Conservation (phyloP, 345 rosid genomes). For the Schrenkiella parvula region DNA sequence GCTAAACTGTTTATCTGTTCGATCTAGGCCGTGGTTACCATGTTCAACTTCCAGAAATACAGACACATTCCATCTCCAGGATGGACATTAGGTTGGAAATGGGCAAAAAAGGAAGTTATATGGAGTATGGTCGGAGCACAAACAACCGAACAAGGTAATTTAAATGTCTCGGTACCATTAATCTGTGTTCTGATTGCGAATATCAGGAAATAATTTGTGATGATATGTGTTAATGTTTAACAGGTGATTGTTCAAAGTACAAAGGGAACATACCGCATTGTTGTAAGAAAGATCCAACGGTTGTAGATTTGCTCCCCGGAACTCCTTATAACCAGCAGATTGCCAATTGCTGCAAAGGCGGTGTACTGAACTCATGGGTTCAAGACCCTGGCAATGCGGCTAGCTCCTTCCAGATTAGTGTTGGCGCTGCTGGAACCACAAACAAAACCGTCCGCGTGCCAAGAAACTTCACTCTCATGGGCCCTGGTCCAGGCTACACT, state of each 20-base stretch:
- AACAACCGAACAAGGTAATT: slow-evolving; percentile 72
- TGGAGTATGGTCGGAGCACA: slow-evolving; percentile 83
- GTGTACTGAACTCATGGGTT: slow-evolving; percentile 73
- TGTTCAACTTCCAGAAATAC: slow-evolving; percentile 82
- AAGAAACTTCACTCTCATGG: slow-evolving; percentile 67
- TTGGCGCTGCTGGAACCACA: slow-evolving; percentile 83
- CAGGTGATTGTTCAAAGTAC: slow-evolving; percentile 77
- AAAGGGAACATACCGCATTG: slow-evolving; percentile 78
- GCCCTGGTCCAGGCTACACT: slow-evolving; percentile 95
- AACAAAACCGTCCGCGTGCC: slow-evolving; percentile 78
- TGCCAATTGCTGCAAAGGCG: slow-evolving; percentile 94
- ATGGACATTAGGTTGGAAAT: slow-evolving; percentile 89
- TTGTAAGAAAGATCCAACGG: slow-evolving; percentile 76
- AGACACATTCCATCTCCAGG: slow-evolving; percentile 87
- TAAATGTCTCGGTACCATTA: background rate
- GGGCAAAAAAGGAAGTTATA: slow-evolving; percentile 88
- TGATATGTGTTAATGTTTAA: background rate
- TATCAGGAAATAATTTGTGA: background rate
- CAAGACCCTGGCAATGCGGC: slow-evolving; percentile 72
- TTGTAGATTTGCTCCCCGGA: slow-evolving; percentile 84
- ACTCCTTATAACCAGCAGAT: slow-evolving; percentile 82
- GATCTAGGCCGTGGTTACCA: slow-evolving; percentile 75
- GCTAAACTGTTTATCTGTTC: slow-evolving; percentile 1
- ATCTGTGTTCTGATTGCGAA: background rate
- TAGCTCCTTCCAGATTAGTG: slow-evolving; percentile 78